Conservation (phyloP, 2,329 filamentous ascomycete genomes). For the Penicillium sp. region DNA sequence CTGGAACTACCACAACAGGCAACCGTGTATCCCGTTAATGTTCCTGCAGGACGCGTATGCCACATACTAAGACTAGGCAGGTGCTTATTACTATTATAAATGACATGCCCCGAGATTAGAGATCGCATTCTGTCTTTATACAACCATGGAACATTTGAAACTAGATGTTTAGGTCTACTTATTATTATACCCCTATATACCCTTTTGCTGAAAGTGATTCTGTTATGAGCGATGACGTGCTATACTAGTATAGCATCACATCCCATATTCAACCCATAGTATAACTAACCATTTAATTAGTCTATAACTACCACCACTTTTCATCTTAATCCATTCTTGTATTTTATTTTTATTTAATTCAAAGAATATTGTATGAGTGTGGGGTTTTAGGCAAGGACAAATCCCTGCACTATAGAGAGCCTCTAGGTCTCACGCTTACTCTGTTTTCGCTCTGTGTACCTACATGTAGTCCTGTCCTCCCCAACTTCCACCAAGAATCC, state of each 20-base stretch:
- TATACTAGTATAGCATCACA: neutral
- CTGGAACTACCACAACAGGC: slow-evolving; percentile 7
- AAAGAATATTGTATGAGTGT: neutral
- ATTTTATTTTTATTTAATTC: neutral
- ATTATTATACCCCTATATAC: too few relatives aligned
- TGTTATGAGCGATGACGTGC: slow-evolving; percentile 2
- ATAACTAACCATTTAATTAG: neutral
- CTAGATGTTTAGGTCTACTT: neutral
- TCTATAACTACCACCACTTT: neutral
- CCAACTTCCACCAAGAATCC: too few relatives aligned
- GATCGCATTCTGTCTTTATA: neutral
- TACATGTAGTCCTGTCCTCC: neutral
- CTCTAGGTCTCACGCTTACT: neutral
- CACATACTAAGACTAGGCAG: neutral
- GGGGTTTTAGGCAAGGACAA: neutral
- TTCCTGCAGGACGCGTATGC: slow-evolving; percentile 24
- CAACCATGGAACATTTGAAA: neutral
- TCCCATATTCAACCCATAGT: neutral
- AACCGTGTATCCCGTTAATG: slow-evolving; percentile 10
- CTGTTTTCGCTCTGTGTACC: neutral
- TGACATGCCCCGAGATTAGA: neutral
- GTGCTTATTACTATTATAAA: neutral
- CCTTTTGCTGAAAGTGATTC: neutral
- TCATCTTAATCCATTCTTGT: neutral
- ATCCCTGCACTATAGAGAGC: neutral